Evolutionary conservation across 2,329 filamentous ascomycete genomes (phyloP), one percentile per base, ranked within the genome.

Genomic region (Aspergillus cejpii): DNA sequence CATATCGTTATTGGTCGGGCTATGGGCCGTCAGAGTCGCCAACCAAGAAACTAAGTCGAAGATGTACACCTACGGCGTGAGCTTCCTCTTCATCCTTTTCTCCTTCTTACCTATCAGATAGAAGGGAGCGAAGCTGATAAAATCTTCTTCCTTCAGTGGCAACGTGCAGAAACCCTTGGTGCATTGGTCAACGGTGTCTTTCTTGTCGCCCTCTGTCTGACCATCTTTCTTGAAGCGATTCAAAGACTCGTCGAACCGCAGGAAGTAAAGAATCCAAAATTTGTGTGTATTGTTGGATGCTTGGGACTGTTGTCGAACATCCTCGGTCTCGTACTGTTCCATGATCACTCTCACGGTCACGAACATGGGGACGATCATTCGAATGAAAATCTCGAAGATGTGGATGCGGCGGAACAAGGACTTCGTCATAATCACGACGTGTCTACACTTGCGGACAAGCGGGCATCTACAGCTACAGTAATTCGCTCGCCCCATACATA

Each of bases 161-260:
- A 97, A 74, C 87, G 92, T 56, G 92, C 92, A 27, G 92, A 98
- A 74, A 97, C 94, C 8, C 77, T 98, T 5, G 92, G 92, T 61
- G 92, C 92, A 38, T 83, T 97, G 58, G 87, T 97, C 70, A 98
- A 98, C 61, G 92, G 92, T 55, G 91, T 97, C 37, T 98, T 98
- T 73, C 77, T 98, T 36, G 92, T 98, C 61, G 92, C 92, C 6
- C 79, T 98, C 6, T 98, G 92, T 71, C 76, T 98, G 45, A 94
- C 91, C 40, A 98, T 98, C 67, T 86, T 97, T 61, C 82, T 98
- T 58, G 92, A 98, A 69, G 92, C 92, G 12, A 79, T 96, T 49
- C 88, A 90, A 59, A 85, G 92, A 61, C 85, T 98, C 56, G 78
- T 97, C 61, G 88, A 97, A 59, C 89, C 90, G 6, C 90, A 91